Conservation (phyloP, 1,139 yeast genomes). For the Taphrina communis region DNA sequence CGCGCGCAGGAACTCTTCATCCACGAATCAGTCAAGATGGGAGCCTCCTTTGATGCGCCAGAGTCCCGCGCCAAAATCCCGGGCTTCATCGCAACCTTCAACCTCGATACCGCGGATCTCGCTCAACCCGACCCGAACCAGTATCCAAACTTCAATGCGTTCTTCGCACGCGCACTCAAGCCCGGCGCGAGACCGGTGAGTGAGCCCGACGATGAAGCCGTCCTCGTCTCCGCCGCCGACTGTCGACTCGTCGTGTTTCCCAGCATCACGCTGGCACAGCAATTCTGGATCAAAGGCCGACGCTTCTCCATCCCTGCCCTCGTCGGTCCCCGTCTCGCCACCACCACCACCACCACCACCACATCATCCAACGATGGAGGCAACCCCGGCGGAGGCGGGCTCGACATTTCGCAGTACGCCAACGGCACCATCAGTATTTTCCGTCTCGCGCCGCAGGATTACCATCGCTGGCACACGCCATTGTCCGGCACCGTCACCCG, state of each 20-base stretch:
- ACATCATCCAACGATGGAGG: too few species aligned
- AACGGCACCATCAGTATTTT: constrained; percentile 75
- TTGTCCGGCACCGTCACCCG: constrained; percentile 73
- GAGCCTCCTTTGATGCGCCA: constrained; percentile 12
- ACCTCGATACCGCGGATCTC: constrained; percentile 69
- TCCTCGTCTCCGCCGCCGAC: constrained; percentile 84
- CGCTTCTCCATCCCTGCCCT: constrained; percentile 72
- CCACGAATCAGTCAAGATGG: constrained; percentile 13
- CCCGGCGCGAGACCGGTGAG: constrained; percentile 75
- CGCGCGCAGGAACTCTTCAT: constrained; percentile 15
- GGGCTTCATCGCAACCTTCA: constrained; percentile 19
- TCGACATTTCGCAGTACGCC: constrained; percentile 53
- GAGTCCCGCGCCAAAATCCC: constrained; percentile 20
- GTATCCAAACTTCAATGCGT: constrained; percentile 85
- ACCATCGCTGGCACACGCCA: constrained; percentile 90
- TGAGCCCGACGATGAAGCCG: constrained; percentile 57
- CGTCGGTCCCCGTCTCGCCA: constrained; percentile 53
- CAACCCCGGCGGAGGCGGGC: too few species aligned
- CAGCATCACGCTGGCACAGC: constrained; percentile 66
- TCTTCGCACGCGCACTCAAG: constrained; percentile 78
- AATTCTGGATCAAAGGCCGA: constrained; percentile 87
- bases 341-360: constrained; percentile 53
- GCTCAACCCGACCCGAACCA: constrained; percentile 76
- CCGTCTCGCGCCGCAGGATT: constrained; percentile 94
- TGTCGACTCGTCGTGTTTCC: constrained; percentile 78